A percentile compares a stretch with the other conserved stretches of the same genome.
Evolutionary conservation across 139 green algal species (phyloP).

Genomic region (Chlorella vulgaris): DNA sequence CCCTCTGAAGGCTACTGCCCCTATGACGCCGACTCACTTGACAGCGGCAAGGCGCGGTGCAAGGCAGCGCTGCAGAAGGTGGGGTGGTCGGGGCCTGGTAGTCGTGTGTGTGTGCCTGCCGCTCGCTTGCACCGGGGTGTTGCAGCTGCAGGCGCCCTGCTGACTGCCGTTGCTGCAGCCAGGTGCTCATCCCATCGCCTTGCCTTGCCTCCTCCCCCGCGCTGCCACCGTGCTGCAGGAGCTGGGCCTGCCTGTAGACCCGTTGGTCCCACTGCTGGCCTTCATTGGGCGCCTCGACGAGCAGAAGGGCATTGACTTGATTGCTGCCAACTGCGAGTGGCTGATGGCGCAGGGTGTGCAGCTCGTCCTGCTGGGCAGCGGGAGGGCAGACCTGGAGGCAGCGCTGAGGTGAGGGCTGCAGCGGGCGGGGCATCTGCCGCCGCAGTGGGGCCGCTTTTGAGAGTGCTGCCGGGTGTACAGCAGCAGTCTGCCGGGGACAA

Average conservation of each 20-base stretch:
- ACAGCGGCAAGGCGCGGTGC: constrained; percentile 77
- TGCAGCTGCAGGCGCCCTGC: too few relatives aligned
- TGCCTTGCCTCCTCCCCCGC: too few relatives aligned
- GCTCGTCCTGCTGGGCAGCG: constrained; percentile 95
- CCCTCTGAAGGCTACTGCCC: not conserved
- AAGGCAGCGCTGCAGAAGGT: constrained; percentile 84
- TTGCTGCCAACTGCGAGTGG: constrained; percentile 88
- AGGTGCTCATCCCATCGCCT: too few relatives aligned
- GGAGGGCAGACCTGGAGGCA: constrained; percentile 88
- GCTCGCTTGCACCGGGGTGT: too few relatives aligned
- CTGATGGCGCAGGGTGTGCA: constrained; percentile 82
- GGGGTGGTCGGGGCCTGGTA: not conserved
- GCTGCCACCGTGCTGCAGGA: constrained; percentile 67
- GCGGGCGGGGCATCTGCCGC: not conserved
- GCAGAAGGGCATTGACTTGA: constrained; percentile 99
- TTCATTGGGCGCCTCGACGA: constrained; percentile 95
- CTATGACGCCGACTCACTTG: constrained; percentile 35
- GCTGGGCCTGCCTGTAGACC: constrained; percentile 88
- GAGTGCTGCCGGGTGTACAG: not conserved
- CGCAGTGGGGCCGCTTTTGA: not conserved
- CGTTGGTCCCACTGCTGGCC: constrained; percentile 82
- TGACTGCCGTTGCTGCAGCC: too few relatives aligned
- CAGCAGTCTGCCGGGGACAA: not conserved
- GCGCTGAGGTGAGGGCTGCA: constrained; percentile 51
- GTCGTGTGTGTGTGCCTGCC: too few relatives aligned